phyloP scores from a whole-genome alignment of 2,329 filamentous ascomycete genomes.

The Aspergillus novoparasiticus region DNA sequence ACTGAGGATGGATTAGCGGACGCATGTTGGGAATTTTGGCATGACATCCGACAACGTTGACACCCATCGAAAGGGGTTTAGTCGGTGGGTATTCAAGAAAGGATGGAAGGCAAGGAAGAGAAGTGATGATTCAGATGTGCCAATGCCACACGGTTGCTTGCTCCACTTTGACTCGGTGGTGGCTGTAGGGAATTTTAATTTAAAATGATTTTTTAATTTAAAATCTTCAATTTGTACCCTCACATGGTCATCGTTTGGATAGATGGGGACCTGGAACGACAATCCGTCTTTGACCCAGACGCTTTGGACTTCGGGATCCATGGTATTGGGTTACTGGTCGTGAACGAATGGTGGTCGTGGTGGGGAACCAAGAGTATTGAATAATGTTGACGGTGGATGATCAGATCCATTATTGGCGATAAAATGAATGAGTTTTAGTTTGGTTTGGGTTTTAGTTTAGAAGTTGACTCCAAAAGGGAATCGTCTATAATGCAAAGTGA shows the following conservation, averaged over 20 bases:
- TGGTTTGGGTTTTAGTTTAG: background rate
- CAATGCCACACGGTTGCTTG: slow-evolving; percentile 18
- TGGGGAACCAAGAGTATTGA: slow-evolving; percentile 6
- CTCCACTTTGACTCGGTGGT: slow-evolving; percentile 12
- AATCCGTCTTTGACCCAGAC: slow-evolving; percentile 15
- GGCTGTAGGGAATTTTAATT: background rate
- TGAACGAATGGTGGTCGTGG: slow-evolving; percentile 7
- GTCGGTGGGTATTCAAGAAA: slow-evolving; percentile 16
- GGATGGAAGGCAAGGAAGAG: slow-evolving; percentile 15
- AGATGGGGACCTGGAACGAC: slow-evolving; percentile 2
- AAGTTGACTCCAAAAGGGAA: slow-evolving; percentile 6
- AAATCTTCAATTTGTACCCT: background rate
- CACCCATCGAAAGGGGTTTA: slow-evolving; percentile 36
- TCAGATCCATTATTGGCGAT: slow-evolving; percentile 17
- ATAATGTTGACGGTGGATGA: slow-evolving; percentile 21
- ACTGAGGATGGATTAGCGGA: slow-evolving; percentile 5
- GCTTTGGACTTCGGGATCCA: slow-evolving; percentile 8
- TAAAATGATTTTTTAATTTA: background rate
- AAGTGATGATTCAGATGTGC: slow-evolving; percentile 23
- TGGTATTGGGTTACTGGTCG: background rate
- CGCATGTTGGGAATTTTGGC: slow-evolving; percentile 35
- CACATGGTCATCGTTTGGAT: background rate
- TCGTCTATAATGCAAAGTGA: slow-evolving; percentile 1
- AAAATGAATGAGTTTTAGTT: slow-evolving; percentile 7
- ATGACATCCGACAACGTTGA: slow-evolving; percentile 42